Percentiles rank a stretch among this genome's conserved stretches.
Evolutionary conservation across 2,329 filamentous ascomycete genomes (phyloP).

Genomic region (Fusarium mundagurra): DNA sequence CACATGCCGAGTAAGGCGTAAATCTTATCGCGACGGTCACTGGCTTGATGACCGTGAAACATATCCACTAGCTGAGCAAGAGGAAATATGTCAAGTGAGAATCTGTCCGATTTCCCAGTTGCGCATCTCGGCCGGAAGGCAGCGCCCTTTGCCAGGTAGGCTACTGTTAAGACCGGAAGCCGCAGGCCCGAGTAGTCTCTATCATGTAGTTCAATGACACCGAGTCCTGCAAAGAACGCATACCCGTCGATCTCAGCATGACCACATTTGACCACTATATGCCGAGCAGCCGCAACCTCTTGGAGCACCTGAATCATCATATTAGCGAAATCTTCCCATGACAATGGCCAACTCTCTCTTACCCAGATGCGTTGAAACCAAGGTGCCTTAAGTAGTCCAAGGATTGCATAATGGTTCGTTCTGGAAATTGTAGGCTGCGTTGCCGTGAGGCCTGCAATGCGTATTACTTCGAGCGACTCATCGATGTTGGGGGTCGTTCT

Average conservation of each 20-base stretch:
- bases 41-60: not conserved
- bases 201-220: not conserved
- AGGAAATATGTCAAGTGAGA: not conserved
- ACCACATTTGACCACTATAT: not conserved
- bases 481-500: not conserved
- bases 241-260: not conserved
- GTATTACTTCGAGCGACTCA: not conserved
- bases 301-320: not conserved
- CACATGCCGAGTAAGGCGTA: not conserved
- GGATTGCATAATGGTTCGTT: rapidly evolving
- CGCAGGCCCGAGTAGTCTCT: not conserved
- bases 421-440: not conserved
- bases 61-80: not conserved
- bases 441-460: not conserved
- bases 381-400: not conserved
- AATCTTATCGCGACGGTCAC: not conserved
- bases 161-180: rapidly evolving
- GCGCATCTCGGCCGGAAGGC: not conserved
- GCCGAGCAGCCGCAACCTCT: not conserved
- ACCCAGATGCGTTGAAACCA: not conserved
- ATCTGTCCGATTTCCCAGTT: not conserved
- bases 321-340: not conserved
- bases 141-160: not conserved
- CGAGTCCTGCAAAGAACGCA: not conserved
- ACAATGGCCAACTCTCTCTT: no score